phyloP scores from a whole-genome alignment of 257 asterid genomes.

The Capsicum baccatum region DNA sequence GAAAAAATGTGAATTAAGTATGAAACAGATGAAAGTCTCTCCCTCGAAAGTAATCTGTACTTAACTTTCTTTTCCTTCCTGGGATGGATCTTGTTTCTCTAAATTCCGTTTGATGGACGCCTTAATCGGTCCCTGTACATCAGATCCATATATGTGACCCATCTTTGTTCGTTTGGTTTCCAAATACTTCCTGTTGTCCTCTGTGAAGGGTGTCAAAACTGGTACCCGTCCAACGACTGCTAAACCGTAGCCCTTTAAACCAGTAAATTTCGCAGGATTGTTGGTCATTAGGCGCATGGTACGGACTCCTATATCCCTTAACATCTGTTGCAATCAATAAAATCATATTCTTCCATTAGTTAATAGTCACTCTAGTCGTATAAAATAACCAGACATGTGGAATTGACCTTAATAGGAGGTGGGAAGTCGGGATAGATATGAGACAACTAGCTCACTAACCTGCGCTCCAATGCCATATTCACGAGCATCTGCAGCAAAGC shows the following conservation, averaged over 20 bases:
- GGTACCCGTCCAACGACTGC: constrained; percentile 85
- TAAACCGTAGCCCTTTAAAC: constrained; percentile 77
- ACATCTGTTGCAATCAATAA: constrained; percentile 51
- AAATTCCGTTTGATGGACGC: constrained; percentile 41
- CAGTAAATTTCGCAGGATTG: constrained; percentile 81
- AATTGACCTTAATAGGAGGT: background rate
- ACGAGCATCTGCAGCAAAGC: constrained; percentile 82
- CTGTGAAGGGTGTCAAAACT: constrained; percentile 74
- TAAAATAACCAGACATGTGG: background rate
- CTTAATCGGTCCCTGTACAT: constrained; percentile 50
- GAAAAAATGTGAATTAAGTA: background rate
- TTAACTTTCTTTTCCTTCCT: constrained; percentile 27
- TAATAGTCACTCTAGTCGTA: background rate
- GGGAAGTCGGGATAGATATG: background rate
- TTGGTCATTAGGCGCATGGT: constrained; percentile 91
- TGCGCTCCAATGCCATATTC: constrained; percentile 87
- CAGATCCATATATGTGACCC: constrained; percentile 81
- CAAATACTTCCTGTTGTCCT: constrained; percentile 73
- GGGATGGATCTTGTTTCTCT: constrained; percentile 40
- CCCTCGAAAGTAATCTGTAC: constrained; percentile 25
- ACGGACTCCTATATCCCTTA: constrained; percentile 74
- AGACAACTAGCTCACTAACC: constrained; percentile 44
- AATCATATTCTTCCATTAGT: background rate
- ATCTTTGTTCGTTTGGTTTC: constrained; percentile 77
- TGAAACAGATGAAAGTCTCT: constrained; percentile 16